These are phyloP conservation scores for Fonsecaea pugnacius DNA, from an alignment of 2,329 filamentous ascomycete species.

Conservation along the genomic window DNA sequence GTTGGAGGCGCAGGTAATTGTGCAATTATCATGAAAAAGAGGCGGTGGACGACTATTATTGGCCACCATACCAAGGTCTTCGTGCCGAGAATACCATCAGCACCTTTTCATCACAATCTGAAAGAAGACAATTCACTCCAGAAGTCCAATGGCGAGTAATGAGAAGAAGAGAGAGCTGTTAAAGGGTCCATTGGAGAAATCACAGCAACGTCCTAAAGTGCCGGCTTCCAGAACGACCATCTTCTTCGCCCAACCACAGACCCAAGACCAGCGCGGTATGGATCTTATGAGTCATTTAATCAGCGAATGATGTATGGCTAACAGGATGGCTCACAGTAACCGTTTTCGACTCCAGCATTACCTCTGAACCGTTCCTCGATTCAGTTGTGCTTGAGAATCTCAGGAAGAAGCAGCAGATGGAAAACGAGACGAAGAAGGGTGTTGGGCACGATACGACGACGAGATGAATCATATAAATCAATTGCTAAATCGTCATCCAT, in stretches of 20 bases:
- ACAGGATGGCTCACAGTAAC: conserved; percentile 31
- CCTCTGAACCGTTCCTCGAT: conserved; percentile 48
- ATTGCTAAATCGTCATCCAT: conserved; percentile 14
- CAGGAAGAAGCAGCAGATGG: conserved; percentile 34
- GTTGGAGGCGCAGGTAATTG: neutral
- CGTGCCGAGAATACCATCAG: neutral
- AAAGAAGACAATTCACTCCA: neutral
- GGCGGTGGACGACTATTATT: neutral
- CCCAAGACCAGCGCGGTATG: conserved; percentile 34
- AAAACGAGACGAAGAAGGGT: conserved; percentile 1
- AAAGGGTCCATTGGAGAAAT: conserved; percentile 29
- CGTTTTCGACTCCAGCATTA: conserved; percentile 43
- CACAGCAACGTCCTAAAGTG: conserved; percentile 19
- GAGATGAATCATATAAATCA: conserved; percentile 13
- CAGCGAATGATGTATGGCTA: conserved; percentile 14
- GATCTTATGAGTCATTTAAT: conserved; percentile 18
- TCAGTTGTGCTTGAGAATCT: conserved; percentile 43
- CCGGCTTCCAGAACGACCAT: conserved; percentile 19
- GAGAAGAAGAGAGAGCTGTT: conserved; percentile 22
- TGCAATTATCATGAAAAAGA: neutral
- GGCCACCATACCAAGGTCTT: neutral
- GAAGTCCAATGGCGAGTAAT: conserved; percentile 23
- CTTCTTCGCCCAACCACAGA: conserved; percentile 27
- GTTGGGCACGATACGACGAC: neutral
- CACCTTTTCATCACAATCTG: neutral